phyloP scores from a whole-genome alignment of 2,329 filamentous ascomycete genomes.

The Phyllosticta ampelicida region DNA sequence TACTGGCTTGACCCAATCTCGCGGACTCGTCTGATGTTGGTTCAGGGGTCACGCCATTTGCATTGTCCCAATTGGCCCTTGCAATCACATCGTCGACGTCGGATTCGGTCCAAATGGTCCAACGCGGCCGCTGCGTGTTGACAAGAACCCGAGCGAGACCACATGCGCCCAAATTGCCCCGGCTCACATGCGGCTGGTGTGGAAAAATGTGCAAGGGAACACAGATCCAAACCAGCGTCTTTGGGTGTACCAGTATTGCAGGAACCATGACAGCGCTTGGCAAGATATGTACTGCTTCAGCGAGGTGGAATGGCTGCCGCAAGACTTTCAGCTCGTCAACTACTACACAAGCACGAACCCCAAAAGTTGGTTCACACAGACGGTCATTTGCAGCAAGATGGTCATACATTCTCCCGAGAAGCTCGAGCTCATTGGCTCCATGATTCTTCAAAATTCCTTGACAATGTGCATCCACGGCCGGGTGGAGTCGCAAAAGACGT shows the following conservation, averaged over 20 bases:
- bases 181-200: slow-evolving; percentile 22
- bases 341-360: slow-evolving; percentile 25
- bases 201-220: slow-evolving; percentile 23
- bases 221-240: slow-evolving; percentile 28
- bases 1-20: neutral
- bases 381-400: slow-evolving; percentile 40
- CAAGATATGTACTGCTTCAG: slow-evolving; percentile 54
- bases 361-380: slow-evolving; percentile 23
- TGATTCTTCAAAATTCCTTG: slow-evolving; percentile 32
- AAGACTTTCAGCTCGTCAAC: slow-evolving; percentile 25
- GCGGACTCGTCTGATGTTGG: slow-evolving; percentile 14
- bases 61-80: slow-evolving; percentile 28
- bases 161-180: slow-evolving; percentile 20
- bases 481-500: slow-evolving; percentile 30
- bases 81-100: slow-evolving; percentile 31
- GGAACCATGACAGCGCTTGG: slow-evolving; percentile 40
- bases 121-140: slow-evolving; percentile 27
- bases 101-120: slow-evolving; percentile 33
- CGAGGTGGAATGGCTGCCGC: slow-evolving; percentile 26
- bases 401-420: slow-evolving; percentile 32
- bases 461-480: slow-evolving; percentile 36
- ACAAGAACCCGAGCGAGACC: slow-evolving; percentile 15
- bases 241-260: slow-evolving; percentile 34
- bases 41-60: slow-evolving; percentile 36
- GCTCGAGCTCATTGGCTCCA: slow-evolving; percentile 27